phyloP scores from a whole-genome alignment of 768 basidiomycete species.

The Boletus reticulatus region DNA sequence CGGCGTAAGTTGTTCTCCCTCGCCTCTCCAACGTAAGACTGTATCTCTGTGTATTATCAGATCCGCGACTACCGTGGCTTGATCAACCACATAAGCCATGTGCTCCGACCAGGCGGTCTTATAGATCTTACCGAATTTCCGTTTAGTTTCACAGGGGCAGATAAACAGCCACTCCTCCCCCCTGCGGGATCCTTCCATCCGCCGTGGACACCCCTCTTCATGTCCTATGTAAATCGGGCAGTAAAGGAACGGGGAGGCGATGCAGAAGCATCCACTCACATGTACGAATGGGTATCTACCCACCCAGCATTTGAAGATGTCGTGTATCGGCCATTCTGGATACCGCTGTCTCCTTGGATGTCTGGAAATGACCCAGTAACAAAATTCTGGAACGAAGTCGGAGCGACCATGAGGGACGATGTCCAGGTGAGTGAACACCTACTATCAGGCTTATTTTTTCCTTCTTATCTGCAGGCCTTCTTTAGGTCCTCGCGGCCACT shows the following conservation, averaged over 20 bases:
- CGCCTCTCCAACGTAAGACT: conserved; percentile 11
- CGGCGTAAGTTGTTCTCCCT: conserved; percentile 52
- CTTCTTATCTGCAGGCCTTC: conserved; percentile 47
- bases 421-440: conserved; percentile 40
- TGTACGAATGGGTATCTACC: conserved; percentile 52
- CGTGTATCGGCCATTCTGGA: conserved; percentile 57
- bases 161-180: conserved; percentile 44
- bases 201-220: conserved; percentile 65
- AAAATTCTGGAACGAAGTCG: conserved; percentile 41
- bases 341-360: conserved; percentile 57
- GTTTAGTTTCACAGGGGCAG: conserved; percentile 56
- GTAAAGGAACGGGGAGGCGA: conserved; percentile 57
- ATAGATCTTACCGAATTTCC: conserved; percentile 68
- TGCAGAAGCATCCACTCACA: conserved; percentile 57
- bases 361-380: conserved; percentile 20
- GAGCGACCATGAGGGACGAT: conserved; percentile 54
- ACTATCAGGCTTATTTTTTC: neutral
- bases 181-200: conserved; percentile 41
- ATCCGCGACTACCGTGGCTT: conserved; percentile 65
- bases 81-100: conserved; percentile 63
- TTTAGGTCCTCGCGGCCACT: conserved; percentile 65
- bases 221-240: conserved; percentile 53
- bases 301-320: conserved; percentile 60
- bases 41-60: conserved; percentile 35
- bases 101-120: conserved; percentile 70